These are phyloP conservation scores for Colletotrichum agaves DNA, from an alignment of 2,329 filamentous ascomycete species.

Conservation along the genomic window DNA sequence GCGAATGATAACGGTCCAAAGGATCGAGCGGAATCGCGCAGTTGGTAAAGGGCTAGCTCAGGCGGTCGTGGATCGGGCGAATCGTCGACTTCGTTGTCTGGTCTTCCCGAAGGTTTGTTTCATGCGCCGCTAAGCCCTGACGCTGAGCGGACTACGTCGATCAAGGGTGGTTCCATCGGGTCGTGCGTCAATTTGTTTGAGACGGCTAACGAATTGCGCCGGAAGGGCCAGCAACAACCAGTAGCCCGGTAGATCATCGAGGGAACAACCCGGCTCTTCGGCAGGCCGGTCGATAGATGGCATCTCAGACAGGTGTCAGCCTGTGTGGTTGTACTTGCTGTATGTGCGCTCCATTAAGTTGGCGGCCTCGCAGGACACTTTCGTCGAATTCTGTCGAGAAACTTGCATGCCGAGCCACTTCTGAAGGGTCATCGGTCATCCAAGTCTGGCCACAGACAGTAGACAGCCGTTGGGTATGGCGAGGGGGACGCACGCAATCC, in stretches of 20 bases:
- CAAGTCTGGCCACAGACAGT: slow-evolving; percentile 10
- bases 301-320: slow-evolving; percentile 30
- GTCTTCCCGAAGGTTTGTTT: slow-evolving; percentile 35
- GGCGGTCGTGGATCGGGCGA: slow-evolving; percentile 11
- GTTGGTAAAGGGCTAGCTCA: slow-evolving; percentile 8
- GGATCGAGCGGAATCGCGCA: background rate
- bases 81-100: slow-evolving; percentile 12
- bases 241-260: slow-evolving; percentile 1
- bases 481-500: background rate
- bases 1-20: background rate
- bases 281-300: slow-evolving; percentile 19
- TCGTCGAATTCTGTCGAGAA: background rate
- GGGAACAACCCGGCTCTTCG: slow-evolving; percentile 14
- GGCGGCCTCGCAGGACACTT: background rate
- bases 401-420: background rate
- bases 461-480: background rate
- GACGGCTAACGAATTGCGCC: slow-evolving; percentile 15
- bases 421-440: background rate
- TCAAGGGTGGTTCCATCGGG: slow-evolving; percentile 16
- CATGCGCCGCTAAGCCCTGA: slow-evolving; percentile 27
- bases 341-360: background rate
- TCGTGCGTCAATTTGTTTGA: slow-evolving; percentile 33
- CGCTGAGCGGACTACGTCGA: background rate
- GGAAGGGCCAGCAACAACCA: background rate
- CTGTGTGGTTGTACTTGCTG: slow-evolving; percentile 1